Percentiles rank a stretch among this genome's conserved stretches.
These are phyloP conservation scores for Sphaerulina vaccinii DNA, from an alignment of 2,329 filamentous ascomycete species.

Conservation along the genomic window DNA sequence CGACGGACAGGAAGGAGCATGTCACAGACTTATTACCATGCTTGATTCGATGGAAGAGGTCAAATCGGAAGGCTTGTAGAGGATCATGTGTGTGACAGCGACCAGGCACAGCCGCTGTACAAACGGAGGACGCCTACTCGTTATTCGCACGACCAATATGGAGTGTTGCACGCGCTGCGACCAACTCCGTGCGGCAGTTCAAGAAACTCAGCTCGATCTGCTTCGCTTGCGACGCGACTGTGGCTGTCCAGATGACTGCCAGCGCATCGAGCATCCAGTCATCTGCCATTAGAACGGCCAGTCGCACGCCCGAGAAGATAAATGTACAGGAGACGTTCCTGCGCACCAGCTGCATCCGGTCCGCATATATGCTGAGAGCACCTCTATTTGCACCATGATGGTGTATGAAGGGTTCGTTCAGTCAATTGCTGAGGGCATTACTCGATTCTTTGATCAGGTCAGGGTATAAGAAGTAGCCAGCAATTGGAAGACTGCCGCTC, in stretches of 20 bases:
- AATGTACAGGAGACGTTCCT: conserved; percentile 1
- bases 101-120: conserved; percentile 21
- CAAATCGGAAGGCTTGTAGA: conserved; percentile 16
- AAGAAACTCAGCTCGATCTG: conserved; percentile 8
- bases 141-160: conserved; percentile 16
- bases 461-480: too few relatives aligned
- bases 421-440: too few relatives aligned
- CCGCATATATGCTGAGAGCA: too few relatives aligned
- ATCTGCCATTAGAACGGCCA: conserved; percentile 8
- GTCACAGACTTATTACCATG: conserved; percentile 9
- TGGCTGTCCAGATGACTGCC: conserved; percentile 19
- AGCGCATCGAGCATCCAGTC: conserved; percentile 11
- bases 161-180: conserved; percentile 8
- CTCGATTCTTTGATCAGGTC: too few relatives aligned
- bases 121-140: conserved; percentile 4
- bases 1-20: conserved; percentile 8
- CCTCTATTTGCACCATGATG: too few relatives aligned
- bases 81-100: conserved; percentile 16
- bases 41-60: conserved; percentile 8
- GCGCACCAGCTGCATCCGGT: background rate
- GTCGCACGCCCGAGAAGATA: conserved; percentile 10
- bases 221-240: conserved; percentile 16
- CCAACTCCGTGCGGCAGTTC: conserved; percentile 1
- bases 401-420: too few relatives aligned
- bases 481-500: too few relatives aligned